Evolutionary conservation across 371 early-diverging fungal species (phyloP), one percentile per base, ranked within the genome.

Genomic region (Mucor mucedo): DNA sequence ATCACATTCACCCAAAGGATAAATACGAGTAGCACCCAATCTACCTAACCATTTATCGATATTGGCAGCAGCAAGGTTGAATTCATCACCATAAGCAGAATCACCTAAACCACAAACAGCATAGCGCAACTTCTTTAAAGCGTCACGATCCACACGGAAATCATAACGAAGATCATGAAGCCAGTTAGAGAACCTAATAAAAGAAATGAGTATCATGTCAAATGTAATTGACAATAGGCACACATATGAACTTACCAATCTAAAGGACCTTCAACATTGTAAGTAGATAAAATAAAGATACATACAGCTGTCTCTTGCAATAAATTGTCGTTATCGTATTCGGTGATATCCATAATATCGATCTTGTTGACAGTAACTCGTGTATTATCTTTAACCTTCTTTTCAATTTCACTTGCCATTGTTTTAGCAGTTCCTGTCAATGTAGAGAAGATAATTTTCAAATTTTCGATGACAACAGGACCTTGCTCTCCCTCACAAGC

Each of bases 101-200:
- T 90, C 89, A 13, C 91, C 91, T 41, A 91, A 70, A 52, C 92
- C 92, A 77, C 90, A 92, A 13, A 93, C 87, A 1, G 90, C 83
- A 76, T 82, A 91, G 6, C 84, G 80, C 38, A 91, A 66, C 44
- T 85, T 79, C 58, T 73, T 71, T 44, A 93, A 70, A 9, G 79
- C 78, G 10, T 75, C 76, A 55, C 84, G 82, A 60, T 84, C 85
- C 3, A 91, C 89, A 53, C 91, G 79, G 76, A 84, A 88, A 65
- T 91, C 91, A 62, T 84, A 87, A 27, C 84, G 77, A 47, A 82
- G 65, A 58, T 93, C 91, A 55, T 86, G 82, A 28, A 90, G 79
- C 90, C 90, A 88, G 60, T 83, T 85, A 42, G 78, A 79, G 63
- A 89, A 89, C 69, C 71, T 71, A 52, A 45, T 5, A 42, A 4